These are phyloP conservation scores for Volvariella surrecta DNA, from an alignment of 1,284 basidiomycete species.

Conservation along the genomic window DNA sequence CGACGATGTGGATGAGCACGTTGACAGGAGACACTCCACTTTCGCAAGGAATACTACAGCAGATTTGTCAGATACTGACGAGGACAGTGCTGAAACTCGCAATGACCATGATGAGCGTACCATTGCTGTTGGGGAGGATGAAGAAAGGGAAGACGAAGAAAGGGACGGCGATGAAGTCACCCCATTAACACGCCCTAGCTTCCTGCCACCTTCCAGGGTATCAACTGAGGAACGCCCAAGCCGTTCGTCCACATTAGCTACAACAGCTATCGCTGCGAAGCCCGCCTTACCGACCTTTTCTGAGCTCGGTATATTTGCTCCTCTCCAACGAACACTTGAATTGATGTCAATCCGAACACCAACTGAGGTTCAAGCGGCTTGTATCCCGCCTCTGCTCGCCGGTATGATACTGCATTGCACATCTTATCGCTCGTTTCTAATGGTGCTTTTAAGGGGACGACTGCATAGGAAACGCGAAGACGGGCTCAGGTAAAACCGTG, in stretches of 20 bases:
- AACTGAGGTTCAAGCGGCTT: conserved; percentile 86
- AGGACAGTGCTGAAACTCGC: no score
- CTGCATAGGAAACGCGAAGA: conserved; percentile 96
- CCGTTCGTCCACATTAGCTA: background rate
- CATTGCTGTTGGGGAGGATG: no score
- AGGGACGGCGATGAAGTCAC: background rate
- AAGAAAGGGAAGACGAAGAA: conserved; percentile 4
- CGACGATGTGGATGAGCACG: no score
- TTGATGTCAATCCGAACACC: conserved; percentile 83
- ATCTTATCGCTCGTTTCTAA: conserved; percentile 4
- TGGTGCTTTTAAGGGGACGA: conserved; percentile 55
- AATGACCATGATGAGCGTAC: no score
- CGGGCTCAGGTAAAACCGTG: conserved; percentile 96
- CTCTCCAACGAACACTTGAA: conserved; percentile 63
- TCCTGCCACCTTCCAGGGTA: background rate
- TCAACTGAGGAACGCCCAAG: background rate
- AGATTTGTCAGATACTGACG: no score
- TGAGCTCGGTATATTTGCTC: conserved; percentile 67
- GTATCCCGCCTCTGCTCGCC: conserved; percentile 81
- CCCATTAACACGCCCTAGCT: background rate
- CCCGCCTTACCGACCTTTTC: conserved; percentile 39
- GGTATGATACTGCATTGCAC: conserved; percentile 36
- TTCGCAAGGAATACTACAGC: no score
- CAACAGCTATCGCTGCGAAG: conserved; percentile 4
- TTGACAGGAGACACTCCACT: no score